phyloP scores from a whole-genome alignment of 306 rosid species.

The Carpinus fangiana region DNA sequence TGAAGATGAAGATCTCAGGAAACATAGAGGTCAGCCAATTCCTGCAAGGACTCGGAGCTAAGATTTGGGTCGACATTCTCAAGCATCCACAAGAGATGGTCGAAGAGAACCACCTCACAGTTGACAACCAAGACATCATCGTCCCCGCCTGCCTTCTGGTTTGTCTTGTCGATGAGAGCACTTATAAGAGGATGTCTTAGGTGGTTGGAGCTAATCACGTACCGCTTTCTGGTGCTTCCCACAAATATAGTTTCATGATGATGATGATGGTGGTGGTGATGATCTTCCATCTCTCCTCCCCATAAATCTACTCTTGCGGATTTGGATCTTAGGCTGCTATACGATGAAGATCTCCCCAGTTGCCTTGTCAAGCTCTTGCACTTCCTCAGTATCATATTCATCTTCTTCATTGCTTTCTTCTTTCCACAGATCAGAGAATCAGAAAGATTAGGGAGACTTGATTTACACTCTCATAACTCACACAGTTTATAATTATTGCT shows the following conservation, averaged over 20 bases:
- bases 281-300: conserved; percentile 3
- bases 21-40: conserved; percentile 81
- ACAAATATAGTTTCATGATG: conserved; percentile 54
- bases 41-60: conserved; percentile 73
- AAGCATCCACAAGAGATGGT: conserved; percentile 88
- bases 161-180: conserved; percentile 70
- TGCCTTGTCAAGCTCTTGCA: conserved; percentile 89
- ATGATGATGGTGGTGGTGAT: background rate
- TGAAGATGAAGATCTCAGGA: conserved; percentile 25
- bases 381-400: conserved; percentile 63
- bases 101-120: conserved; percentile 90
- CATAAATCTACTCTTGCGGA: conserved; percentile 54
- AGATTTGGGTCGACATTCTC: conserved; percentile 78
- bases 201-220: conserved; percentile 59
- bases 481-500: conserved; percentile 22
- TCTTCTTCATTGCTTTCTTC: conserved; percentile 57
- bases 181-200: conserved; percentile 68
- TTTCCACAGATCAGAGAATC: background rate
- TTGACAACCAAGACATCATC: conserved; percentile 48
- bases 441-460: conserved; percentile 47
- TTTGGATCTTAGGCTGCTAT: conserved; percentile 72
- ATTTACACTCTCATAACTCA: conserved; percentile 37
- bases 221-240: conserved; percentile 77
- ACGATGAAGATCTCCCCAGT: conserved; percentile 75
- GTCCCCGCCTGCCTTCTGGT: conserved; percentile 23